Percentiles rank a stretch among this genome's conserved stretches.
Evolutionary conservation across 2,329 filamentous ascomycete species (phyloP).

Genomic region (Colletotrichum horii): DNA sequence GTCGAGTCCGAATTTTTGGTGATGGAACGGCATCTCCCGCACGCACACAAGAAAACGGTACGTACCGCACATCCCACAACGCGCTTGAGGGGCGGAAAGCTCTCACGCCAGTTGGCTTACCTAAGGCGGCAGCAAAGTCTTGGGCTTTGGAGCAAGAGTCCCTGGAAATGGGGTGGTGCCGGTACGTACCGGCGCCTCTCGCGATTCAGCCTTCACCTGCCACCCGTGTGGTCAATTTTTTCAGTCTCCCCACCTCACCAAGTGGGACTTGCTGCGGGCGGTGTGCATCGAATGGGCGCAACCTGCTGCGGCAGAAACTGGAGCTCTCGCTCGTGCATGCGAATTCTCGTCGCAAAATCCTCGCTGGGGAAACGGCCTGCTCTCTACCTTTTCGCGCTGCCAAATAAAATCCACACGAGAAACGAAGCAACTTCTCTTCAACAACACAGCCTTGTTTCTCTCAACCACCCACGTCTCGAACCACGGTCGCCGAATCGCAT

Average conservation of each 20-base stretch:
- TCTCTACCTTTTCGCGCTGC: conserved; percentile 1
- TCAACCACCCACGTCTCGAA: neutral
- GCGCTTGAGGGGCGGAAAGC: neutral
- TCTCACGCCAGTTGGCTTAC: neutral
- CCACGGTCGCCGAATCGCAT: neutral
- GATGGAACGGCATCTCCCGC: conserved; percentile 19
- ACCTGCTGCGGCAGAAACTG: conserved; percentile 21
- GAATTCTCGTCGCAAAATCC: conserved; percentile 23
- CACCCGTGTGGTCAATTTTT: conserved; percentile 18
- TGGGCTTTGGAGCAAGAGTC: neutral
- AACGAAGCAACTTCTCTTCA: neutral
- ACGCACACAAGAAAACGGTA: neutral
- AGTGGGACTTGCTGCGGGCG: conserved; percentile 18
- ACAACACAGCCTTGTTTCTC: neutral
- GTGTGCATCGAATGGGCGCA: conserved; percentile 15
- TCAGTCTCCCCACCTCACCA: conserved; percentile 2
- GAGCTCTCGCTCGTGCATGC: conserved; percentile 19
- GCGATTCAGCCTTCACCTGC: neutral
- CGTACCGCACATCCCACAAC: neutral
- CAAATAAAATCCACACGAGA: neutral
- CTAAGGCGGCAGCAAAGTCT: neutral
- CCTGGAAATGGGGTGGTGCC: neutral
- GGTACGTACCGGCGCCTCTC: neutral
- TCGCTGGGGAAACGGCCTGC: conserved; percentile 4
- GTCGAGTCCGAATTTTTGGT: conserved; percentile 22